These are phyloP conservation scores for Silybum marianum DNA, from an alignment of 129 eudicot species.

Conservation along the genomic window DNA sequence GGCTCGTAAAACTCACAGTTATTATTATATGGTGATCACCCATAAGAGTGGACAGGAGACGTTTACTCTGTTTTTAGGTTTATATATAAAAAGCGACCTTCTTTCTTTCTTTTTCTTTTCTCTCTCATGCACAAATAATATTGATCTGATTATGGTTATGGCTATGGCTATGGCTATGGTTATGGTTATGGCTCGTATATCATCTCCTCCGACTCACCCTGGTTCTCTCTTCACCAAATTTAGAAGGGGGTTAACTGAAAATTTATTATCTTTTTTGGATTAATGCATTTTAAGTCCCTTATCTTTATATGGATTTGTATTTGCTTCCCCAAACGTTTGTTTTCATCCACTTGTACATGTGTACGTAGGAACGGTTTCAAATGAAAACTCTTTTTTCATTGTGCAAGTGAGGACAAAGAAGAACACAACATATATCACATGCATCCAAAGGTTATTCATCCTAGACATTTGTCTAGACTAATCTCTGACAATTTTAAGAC, in stretches of 20 bases:
- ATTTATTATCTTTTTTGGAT: not conserved
- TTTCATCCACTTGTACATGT: too few species aligned
- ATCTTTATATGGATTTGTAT: not conserved
- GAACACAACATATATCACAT: too few species aligned
- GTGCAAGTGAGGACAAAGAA: too few species aligned
- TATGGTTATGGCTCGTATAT: not conserved
- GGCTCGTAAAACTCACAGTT: slow-evolving; percentile 20
- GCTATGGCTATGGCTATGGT: too few species aligned
- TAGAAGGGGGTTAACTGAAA: slow-evolving; percentile 16
- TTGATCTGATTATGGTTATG: not conserved
- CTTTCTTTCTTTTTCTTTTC: not conserved
- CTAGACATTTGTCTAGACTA: too few species aligned
- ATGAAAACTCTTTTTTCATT: too few species aligned
- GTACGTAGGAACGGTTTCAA: too few species aligned
- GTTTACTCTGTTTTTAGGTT: slow-evolving; percentile 27
- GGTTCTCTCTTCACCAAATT: not conserved
- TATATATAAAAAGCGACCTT: not conserved
- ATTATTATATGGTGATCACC: slow-evolving; percentile 10
- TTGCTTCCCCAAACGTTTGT: not conserved
- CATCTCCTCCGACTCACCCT: slow-evolving; percentile 8
- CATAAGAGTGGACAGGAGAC: slow-evolving; percentile 16
- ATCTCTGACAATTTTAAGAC: too few species aligned
- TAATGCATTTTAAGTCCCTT: not conserved
- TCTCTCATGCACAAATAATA: not conserved
- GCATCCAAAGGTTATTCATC: too few species aligned